Conservation (phyloP, 2,329 filamentous ascomycete species). For the Paracamarosporium sp. region DNA sequence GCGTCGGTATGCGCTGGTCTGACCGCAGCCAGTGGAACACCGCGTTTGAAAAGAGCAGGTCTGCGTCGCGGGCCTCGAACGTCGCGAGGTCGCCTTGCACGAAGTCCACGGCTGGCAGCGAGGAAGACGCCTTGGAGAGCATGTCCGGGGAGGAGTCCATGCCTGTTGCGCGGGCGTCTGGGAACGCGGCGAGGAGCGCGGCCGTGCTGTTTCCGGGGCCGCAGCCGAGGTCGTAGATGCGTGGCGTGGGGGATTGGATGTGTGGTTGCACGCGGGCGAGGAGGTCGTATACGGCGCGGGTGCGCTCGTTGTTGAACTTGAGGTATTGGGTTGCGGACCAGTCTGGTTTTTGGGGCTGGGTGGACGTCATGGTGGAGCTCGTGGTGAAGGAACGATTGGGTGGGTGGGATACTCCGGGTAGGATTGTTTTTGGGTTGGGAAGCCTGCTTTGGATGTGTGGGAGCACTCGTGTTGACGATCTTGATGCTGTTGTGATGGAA, state of each 20-base stretch:
- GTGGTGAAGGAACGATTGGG: not conserved
- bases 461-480: not conserved
- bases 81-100: constrained; percentile 53
- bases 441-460: not conserved
- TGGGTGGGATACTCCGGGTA: too few species aligned
- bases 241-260: constrained; percentile 31
- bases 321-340: constrained; percentile 66
- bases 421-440: too few species aligned
- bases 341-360: constrained; percentile 37
- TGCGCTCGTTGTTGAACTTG: constrained; percentile 62
- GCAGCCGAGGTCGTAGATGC: constrained; percentile 66
- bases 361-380: not conserved
- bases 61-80: constrained; percentile 41
- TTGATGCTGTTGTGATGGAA: not conserved
- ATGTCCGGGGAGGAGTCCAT: constrained; percentile 65
- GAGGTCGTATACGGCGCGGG: constrained; percentile 61
- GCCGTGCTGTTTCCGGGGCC: constrained; percentile 66
- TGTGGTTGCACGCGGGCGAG: constrained; percentile 55
- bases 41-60: constrained; percentile 63
- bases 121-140: constrained; percentile 56
- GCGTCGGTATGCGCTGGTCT: constrained; percentile 52
- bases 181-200: constrained; percentile 57
- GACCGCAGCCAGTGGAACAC: constrained; percentile 65
- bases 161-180: constrained; percentile 55
- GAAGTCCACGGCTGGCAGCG: constrained; percentile 53